Evolutionary conservation across 2,329 filamentous ascomycete species (phyloP).

Genomic region (Myriosclerotinia curreyana): DNA sequence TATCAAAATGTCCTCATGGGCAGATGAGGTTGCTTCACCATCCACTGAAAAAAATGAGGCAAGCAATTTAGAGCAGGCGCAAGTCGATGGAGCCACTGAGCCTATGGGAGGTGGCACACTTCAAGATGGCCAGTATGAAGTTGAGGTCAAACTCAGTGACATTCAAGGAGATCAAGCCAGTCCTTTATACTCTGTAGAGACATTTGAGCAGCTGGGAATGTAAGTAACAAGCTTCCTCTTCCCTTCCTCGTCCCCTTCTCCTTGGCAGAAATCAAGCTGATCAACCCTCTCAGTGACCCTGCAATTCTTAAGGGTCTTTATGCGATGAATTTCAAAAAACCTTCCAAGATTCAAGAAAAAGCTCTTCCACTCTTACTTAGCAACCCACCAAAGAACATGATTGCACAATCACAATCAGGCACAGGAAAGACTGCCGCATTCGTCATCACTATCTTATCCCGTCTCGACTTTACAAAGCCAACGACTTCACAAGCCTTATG

Average conservation of each 20-base stretch:
- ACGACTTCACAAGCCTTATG: slow-evolving; percentile 76
- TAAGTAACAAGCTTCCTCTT: slow-evolving; percentile 41
- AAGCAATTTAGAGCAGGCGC: slow-evolving; percentile 29
- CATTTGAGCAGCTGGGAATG: slow-evolving; percentile 84
- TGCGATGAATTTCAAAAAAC: slow-evolving; percentile 84
- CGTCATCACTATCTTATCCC: slow-evolving; percentile 84
- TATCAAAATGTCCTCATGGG: slow-evolving; percentile 40
- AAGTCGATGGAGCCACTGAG: slow-evolving; percentile 47
- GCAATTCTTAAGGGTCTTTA: slow-evolving; percentile 74
- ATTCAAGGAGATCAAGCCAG: slow-evolving; percentile 82
- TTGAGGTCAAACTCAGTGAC: slow-evolving; percentile 89
- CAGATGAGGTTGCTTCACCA: slow-evolving; percentile 43
- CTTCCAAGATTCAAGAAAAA: slow-evolving; percentile 96
- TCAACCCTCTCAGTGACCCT: slow-evolving; percentile 44
- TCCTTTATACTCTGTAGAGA: slow-evolving; percentile 79
- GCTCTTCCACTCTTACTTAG: slow-evolving; percentile 85
- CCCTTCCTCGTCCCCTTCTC: background rate
- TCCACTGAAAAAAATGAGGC: slow-evolving; percentile 25
- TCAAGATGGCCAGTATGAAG: slow-evolving; percentile 75
- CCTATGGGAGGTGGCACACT: slow-evolving; percentile 50
- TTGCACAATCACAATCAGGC: slow-evolving; percentile 98
- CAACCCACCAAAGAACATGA: slow-evolving; percentile 88
- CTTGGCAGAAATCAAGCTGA: slow-evolving; percentile 22
- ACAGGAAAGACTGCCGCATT: slow-evolving; percentile 98
- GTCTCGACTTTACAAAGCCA: slow-evolving; percentile 70